Evolutionary conservation across 2,329 filamentous ascomycete genomes (phyloP).

Genomic region (Pyrenophora graminea): DNA sequence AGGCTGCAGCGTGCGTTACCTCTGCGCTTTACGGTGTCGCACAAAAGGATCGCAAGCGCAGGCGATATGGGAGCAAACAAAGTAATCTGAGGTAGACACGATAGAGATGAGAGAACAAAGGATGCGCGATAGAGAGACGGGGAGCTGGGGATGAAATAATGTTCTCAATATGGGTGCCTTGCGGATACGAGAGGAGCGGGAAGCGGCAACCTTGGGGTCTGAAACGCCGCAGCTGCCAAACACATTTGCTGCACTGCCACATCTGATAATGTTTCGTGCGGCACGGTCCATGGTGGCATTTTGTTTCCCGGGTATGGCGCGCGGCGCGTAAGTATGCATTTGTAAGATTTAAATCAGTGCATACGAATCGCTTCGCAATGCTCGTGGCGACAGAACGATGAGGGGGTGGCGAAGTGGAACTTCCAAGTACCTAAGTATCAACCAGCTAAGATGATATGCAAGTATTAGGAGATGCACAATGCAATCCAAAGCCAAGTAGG

Average conservation of each 20-base stretch:
- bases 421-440: too few species aligned
- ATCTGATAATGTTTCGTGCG: neutral
- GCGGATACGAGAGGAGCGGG: slow-evolving; percentile 7
- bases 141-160: slow-evolving; percentile 3
- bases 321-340: too few species aligned
- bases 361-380: too few species aligned
- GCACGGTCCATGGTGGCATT: neutral
- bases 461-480: too few species aligned
- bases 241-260: slow-evolving; percentile 11
- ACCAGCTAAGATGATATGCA: too few species aligned
- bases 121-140: neutral
- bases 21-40: neutral
- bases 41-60: neutral
- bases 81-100: neutral
- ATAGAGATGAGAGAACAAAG: neutral
- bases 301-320: neutral
- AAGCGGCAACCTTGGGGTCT: slow-evolving; percentile 15
- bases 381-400: too few species aligned
- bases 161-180: slow-evolving; percentile 19
- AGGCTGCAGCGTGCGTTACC: neutral
- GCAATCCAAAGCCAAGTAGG: too few species aligned
- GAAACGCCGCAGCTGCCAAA: slow-evolving; percentile 6
- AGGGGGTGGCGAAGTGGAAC: too few species aligned
- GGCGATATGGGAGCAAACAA: neutral
- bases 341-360: too few species aligned